These are phyloP conservation scores for Peterozyma xylosa DNA, from an alignment of 805 yeast genomes.

Conservation along the genomic window DNA sequence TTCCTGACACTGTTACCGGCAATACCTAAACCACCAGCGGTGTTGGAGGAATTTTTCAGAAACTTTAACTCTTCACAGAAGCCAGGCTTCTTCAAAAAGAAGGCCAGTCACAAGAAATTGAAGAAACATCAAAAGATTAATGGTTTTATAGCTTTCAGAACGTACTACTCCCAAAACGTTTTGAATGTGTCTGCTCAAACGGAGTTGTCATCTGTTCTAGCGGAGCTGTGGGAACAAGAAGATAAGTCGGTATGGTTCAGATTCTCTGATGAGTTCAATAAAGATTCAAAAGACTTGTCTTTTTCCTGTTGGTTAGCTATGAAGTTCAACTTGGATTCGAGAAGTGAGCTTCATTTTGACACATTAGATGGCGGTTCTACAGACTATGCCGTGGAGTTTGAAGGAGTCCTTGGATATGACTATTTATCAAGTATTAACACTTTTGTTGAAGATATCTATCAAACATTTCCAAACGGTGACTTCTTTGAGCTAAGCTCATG, in stretches of 20 bases:
- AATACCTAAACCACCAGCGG: background rate
- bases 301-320: conserved; percentile 17
- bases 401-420: no score
- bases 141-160: conserved; percentile 24
- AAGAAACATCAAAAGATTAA: conserved; percentile 14
- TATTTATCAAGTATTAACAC: no score
- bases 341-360: background rate
- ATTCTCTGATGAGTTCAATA: conserved; percentile 20
- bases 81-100: background rate
- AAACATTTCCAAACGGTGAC: no score
- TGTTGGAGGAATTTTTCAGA: conserved; percentile 8
- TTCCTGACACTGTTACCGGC: background rate
- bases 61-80: conserved; percentile 5
- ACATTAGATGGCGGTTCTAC: no score
- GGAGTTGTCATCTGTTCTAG: conserved; percentile 17
- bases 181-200: conserved; percentile 16
- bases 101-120: conserved; percentile 1
- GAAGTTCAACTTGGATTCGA: background rate
- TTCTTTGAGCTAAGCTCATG: no score
- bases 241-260: conserved; percentile 20
- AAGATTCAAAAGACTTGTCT: conserved; percentile 1
- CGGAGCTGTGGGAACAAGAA: conserved; percentile 21
- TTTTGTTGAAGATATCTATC: no score
- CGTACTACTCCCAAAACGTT: conserved; percentile 21
- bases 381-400: no score